Base-by-base conservation (phyloP, 306 rosid species). In the Gillenia trifoliata region DNA sequence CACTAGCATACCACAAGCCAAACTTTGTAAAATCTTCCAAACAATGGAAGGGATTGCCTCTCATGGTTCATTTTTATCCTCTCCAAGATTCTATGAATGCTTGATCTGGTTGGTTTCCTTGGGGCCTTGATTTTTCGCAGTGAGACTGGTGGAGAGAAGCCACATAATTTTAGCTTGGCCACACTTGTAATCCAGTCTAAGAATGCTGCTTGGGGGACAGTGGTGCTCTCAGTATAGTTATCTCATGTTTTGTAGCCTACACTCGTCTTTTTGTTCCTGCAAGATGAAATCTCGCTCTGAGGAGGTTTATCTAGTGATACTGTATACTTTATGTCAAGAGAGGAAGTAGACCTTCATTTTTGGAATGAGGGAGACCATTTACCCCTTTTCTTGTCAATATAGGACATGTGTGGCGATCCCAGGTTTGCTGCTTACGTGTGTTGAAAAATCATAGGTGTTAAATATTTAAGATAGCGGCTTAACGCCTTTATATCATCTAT, bases 401-500 rank as follows among this genome's bases (percentile, higher is more conserved):
- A 56, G 77, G 71, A 70, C 61, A n/a, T n/a, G 75, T 56, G 77
- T 56, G 81, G 68, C 68, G 77, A 71, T 55, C 73, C 68, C 40
- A 10, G 70, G 49, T 86, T 28, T 79, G 50, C 66, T 22, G 62
- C 50, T 71, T 81, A 49, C 75, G 55, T 62, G 66, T 75, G 67
- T 77, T 77, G 70, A 79, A 63, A 73, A 77, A 77, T 81, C 83
- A 83, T 78, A 70, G 78, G 79, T 78, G 9, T 34, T 78, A 23
- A 82, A 75, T 82, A 71, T 75, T 80, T 65, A 70, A 79, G 85
- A 78, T 83, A 79, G 80, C 79, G 70, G 66, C 61, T 82, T 47
- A 74, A 49, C 88, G 87, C 72, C 81, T 75, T 75, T 77, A 70
- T 84, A 76, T 81, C 83, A 75, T 81, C 83, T 81, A 54, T 84